These are phyloP conservation scores for Stephanodiscus triporus DNA, from an alignment of 108 stramenopile species.

Conservation along the genomic window DNA sequence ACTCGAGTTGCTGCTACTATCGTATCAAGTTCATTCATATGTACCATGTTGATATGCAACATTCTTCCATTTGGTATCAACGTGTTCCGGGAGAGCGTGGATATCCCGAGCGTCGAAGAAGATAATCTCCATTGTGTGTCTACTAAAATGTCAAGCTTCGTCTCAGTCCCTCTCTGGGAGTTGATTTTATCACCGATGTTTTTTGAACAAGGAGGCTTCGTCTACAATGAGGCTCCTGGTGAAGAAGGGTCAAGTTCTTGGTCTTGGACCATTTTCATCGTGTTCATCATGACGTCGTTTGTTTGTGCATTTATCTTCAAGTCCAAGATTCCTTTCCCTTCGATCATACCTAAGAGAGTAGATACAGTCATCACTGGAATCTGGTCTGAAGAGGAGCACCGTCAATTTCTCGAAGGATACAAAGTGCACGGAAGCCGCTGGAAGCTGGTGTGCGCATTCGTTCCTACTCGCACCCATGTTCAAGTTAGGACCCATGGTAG, in stretches of 20 bases:
- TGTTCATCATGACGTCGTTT: not conserved
- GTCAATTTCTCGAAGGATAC: constrained; percentile 36
- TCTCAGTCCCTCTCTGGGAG: constrained; percentile 26
- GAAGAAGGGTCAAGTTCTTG: not conserved
- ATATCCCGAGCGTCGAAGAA: not conserved
- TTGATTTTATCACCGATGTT: constrained; percentile 5
- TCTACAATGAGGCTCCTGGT: not conserved
- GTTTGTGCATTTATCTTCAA: constrained; percentile 3
- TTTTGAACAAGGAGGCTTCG: not conserved
- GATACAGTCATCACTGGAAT: constrained; percentile 21
- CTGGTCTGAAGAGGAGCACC: constrained; percentile 43
- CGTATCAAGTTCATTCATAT: not conserved
- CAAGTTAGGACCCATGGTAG: constrained; percentile 46
- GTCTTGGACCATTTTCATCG: not conserved
- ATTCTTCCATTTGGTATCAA: not conserved
- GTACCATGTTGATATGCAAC: not conserved
- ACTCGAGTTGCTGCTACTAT: not conserved
- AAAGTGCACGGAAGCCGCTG: constrained; percentile 26
- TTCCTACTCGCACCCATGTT: constrained; percentile 34
- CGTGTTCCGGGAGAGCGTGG: not conserved
- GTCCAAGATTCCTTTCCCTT: not conserved
- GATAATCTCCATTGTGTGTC: constrained; percentile 15
- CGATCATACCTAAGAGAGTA: not conserved
- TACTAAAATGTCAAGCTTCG: constrained; percentile 10
- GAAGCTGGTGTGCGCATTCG: constrained; percentile 24